These are phyloP conservation scores for Paramyrothecium sp. DNA, from an alignment of 2,329 filamentous ascomycete species.

Conservation along the genomic window DNA sequence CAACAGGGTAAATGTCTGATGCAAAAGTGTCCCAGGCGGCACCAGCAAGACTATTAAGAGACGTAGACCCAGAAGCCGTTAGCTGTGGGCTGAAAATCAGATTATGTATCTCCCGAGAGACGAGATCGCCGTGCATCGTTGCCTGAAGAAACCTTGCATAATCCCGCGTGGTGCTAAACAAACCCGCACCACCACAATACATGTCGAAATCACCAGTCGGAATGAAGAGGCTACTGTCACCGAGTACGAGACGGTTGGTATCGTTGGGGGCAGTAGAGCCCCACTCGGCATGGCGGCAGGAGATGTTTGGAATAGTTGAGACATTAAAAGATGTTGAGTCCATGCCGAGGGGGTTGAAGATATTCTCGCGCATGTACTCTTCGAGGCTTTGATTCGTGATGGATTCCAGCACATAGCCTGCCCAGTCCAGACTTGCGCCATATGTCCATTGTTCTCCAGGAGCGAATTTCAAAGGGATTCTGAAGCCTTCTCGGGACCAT, in stretches of 20 bases:
- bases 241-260: conserved; percentile 1
- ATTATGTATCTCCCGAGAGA: conserved; percentile 16
- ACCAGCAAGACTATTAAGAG: neutral
- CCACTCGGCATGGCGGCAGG: conserved; percentile 4
- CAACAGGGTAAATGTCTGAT: neutral
- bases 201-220: conserved; percentile 18
- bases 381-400: conserved; percentile 25
- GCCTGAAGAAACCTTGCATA: conserved; percentile 24
- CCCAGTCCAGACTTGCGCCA: conserved; percentile 36
- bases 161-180: conserved; percentile 29
- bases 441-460: conserved; percentile 42
- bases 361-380: conserved; percentile 18
- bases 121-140: conserved; percentile 16
- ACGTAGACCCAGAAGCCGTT: neutral
- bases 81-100: conserved; percentile 30
- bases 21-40: neutral
- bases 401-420: conserved; percentile 33
- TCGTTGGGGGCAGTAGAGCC: neutral
- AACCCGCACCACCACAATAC: conserved; percentile 32
- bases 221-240: neutral
- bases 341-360: conserved; percentile 24
- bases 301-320: conserved; percentile 4
- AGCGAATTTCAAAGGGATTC: conserved; percentile 32
- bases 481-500: conserved; percentile 24
- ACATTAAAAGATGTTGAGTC: conserved; percentile 19